Conservation (phyloP, 495 filamentous ascomycete species). For the Penicillium angulare region DNA sequence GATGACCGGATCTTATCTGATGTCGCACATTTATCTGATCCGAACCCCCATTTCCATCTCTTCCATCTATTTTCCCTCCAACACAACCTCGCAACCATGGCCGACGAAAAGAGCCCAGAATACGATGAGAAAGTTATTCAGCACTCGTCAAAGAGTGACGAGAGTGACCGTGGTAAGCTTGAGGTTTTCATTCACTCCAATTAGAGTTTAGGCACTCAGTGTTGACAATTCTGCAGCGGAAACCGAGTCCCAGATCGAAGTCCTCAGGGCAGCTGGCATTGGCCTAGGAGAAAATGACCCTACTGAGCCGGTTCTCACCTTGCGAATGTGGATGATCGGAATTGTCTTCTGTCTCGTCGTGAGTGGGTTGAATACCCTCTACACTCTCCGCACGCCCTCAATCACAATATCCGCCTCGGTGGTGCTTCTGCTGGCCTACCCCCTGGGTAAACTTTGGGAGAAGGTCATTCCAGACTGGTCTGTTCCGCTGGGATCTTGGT, state of each 20-base stretch:
- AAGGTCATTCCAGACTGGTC: slow-evolving; percentile 46
- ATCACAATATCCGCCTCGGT: slow-evolving; percentile 60
- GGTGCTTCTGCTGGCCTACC: slow-evolving; percentile 64
- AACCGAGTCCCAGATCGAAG: slow-evolving; percentile 17
- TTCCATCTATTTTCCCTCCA: background rate
- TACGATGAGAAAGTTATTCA: slow-evolving; percentile 1
- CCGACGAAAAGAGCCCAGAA: background rate
- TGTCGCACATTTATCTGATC: slow-evolving; percentile 17
- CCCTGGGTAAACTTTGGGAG: slow-evolving; percentile 55
- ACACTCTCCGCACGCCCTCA: slow-evolving; percentile 51
- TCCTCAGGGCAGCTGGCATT: slow-evolving; percentile 28
- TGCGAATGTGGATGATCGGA: slow-evolving; percentile 65
- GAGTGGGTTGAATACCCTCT: slow-evolving; percentile 63
- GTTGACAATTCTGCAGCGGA: slow-evolving; percentile 10
- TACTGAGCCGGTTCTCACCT: slow-evolving; percentile 51
- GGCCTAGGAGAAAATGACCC: slow-evolving; percentile 22
- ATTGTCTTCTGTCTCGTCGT: slow-evolving; percentile 57
- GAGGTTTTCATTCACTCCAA: background rate
- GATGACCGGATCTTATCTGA: slow-evolving; percentile 19
- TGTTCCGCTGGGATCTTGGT: slow-evolving; percentile 46
- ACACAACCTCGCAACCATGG: background rate
- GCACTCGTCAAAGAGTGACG: background rate
- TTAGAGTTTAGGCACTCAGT: background rate
- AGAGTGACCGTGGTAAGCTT: background rate
- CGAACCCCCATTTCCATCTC: background rate